Percentiles rank a stretch among this genome's conserved stretches.
These are phyloP conservation scores for Talaromyces sp. DNA, from an alignment of 2,329 filamentous ascomycete genomes.

Conservation along the genomic window DNA sequence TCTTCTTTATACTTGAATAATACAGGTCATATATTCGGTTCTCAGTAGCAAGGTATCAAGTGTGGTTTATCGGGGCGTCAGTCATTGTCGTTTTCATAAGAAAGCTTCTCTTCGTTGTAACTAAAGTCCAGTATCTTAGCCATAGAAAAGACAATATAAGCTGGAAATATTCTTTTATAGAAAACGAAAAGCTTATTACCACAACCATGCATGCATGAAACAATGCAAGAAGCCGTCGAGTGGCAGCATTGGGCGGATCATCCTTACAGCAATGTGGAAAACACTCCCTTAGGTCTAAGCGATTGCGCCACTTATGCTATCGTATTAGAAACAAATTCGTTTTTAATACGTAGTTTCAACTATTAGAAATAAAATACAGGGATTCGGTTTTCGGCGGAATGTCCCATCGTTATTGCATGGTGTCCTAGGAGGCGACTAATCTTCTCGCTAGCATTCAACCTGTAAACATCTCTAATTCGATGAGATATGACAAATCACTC, in stretches of 20 bases:
- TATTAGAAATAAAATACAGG: background rate
- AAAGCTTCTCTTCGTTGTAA: background rate
- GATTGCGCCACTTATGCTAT: background rate
- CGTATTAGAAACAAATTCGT: background rate
- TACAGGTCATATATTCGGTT: background rate
- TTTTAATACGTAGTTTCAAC: background rate
- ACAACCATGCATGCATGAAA: background rate
- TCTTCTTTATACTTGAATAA: background rate
- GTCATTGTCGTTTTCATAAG: background rate
- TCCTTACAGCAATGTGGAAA: background rate
- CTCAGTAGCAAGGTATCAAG: background rate
- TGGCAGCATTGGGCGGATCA: background rate
- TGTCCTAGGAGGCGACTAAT: background rate
- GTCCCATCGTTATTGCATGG: background rate
- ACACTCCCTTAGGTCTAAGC: background rate
- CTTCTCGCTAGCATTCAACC: background rate
- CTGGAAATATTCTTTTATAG: background rate
- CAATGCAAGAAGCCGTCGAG: background rate
- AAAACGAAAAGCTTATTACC: background rate
- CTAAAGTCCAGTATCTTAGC: background rate
- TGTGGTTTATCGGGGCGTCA: background rate
- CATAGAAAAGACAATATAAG: background rate
- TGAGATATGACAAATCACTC: background rate
- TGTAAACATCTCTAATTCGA: background rate
- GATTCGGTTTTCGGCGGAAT: background rate